A percentile compares a stretch with the other conserved stretches of the same genome.
phyloP scores from a whole-genome alignment of 2,329 filamentous ascomycete genomes.

The Penicillium oxalicum region DNA sequence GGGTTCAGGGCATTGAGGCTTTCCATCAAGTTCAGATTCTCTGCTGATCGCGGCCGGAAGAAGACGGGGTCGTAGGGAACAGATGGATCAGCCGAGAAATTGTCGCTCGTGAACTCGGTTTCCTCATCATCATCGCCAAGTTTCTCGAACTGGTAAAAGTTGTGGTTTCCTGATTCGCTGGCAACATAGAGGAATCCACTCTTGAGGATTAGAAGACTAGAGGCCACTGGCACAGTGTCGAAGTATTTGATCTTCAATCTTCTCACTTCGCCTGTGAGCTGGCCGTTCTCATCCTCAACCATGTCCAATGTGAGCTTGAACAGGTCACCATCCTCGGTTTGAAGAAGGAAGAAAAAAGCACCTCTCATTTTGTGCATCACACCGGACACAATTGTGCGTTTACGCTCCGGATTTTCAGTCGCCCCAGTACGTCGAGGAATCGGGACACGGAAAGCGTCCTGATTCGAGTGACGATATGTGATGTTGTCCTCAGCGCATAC shows the following conservation, averaged over 20 bases:
- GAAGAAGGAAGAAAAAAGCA: constrained; percentile 93
- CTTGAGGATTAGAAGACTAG: constrained; percentile 85
- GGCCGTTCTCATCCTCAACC: constrained; percentile 69
- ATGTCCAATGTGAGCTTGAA: constrained; percentile 96
- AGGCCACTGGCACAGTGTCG: constrained; percentile 85
- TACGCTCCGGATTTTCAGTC: constrained; percentile 86
- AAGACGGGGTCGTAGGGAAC: constrained; percentile 71
- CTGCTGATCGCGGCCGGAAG: constrained; percentile 71
- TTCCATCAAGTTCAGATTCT: constrained; percentile 80
- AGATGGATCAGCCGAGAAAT: constrained; percentile 69
- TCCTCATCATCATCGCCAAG: constrained; percentile 94
- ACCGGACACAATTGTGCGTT: constrained; percentile 77
- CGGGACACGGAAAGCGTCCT: constrained; percentile 79
- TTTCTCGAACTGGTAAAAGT: constrained; percentile 96
- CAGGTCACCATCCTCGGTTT: constrained; percentile 95
- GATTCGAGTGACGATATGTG: constrained; percentile 94
- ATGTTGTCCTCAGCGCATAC: constrained; percentile 93
- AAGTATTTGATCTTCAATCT: constrained; percentile 94
- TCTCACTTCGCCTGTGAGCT: constrained; percentile 73
- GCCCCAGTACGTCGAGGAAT: constrained; percentile 82
- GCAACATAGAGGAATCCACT: constrained; percentile 92
- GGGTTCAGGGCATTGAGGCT: constrained; percentile 86
- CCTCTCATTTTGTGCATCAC: constrained; percentile 98
- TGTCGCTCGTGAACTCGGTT: constrained; percentile 74
- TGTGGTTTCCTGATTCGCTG: constrained; percentile 85